Evolutionary conservation across 805 yeast species (phyloP).

Genomic region (Candida corydali): DNA sequence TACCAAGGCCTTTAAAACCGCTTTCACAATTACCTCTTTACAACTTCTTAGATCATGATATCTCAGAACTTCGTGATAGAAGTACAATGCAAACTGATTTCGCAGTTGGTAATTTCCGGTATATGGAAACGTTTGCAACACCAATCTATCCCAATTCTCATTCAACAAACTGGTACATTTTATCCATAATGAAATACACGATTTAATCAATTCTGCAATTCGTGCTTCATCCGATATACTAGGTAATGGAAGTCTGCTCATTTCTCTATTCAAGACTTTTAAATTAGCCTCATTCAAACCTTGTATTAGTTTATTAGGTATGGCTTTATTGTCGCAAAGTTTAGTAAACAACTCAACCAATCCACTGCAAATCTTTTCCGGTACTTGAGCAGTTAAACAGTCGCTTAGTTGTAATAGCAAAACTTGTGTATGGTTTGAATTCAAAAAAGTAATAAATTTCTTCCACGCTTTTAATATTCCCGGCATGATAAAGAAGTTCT

Average conservation of each 20-base stretch:
- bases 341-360: constrained; percentile 2
- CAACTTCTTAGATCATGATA: constrained; percentile 17
- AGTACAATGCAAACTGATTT: constrained; percentile 25
- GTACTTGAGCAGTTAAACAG: constrained; percentile 1
- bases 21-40: constrained; percentile 18
- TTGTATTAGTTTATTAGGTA: background rate
- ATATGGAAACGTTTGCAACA: constrained; percentile 36
- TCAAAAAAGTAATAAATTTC: constrained; percentile 8
- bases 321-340: background rate
- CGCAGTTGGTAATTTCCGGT: constrained; percentile 36
- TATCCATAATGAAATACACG: constrained; percentile 28
- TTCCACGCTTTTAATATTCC: constrained; percentile 16
- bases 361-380: constrained; percentile 4
- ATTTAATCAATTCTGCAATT: constrained; percentile 21
- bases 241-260: constrained; percentile 34
- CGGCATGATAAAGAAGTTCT: constrained; percentile 12
- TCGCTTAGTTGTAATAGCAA: constrained; percentile 2
- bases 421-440: background rate
- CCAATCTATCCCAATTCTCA: constrained; percentile 32
- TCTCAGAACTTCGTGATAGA: constrained; percentile 22
- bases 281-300: constrained; percentile 1
- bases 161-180: constrained; percentile 13
- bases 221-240: constrained; percentile 17
- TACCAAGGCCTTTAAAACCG: constrained; percentile 22
- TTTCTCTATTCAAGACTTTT: constrained; percentile 18